These are phyloP conservation scores for Pythium oligandrum DNA, from an alignment of 352 stramenopile species.

Conservation along the genomic window DNA sequence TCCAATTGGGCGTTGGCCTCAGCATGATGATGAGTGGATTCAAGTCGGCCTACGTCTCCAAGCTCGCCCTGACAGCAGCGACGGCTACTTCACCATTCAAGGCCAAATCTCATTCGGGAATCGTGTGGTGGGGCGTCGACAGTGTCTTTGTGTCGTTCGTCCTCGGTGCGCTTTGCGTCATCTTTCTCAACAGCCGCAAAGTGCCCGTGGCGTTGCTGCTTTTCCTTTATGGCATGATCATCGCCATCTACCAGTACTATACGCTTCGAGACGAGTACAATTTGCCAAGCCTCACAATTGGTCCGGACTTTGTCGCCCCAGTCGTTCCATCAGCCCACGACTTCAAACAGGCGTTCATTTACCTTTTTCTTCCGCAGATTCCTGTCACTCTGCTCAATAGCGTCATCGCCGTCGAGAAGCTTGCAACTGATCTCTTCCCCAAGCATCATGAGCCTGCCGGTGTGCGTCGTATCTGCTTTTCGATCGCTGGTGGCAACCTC, in stretches of 20 bases:
- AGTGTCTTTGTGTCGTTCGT: constrained; percentile 65
- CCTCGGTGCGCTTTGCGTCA: constrained; percentile 66
- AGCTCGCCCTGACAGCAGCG: constrained; percentile 25
- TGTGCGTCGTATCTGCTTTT: constrained; percentile 67
- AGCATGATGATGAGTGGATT: constrained; percentile 86
- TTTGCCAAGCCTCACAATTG: constrained; percentile 41
- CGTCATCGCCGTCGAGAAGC: constrained; percentile 88
- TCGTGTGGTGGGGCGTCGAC: constrained; percentile 63
- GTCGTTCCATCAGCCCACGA: constrained; percentile 48
- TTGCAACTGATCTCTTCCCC: constrained; percentile 87
- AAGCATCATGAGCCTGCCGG: constrained; percentile 54
- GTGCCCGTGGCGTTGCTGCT: constrained; percentile 62
- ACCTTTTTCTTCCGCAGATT: constrained; percentile 88
- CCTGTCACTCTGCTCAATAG: constrained; percentile 91
- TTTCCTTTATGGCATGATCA: constrained; percentile 64
- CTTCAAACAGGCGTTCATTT: constrained; percentile 73
- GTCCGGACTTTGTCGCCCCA: constrained; percentile 52
- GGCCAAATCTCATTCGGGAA: constrained; percentile 17
- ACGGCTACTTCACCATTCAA: constrained; percentile 20
- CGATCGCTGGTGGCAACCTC: constrained; percentile 73
- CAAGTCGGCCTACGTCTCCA: constrained; percentile 48
- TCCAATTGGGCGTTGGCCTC: constrained; percentile 90
- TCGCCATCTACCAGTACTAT: constrained; percentile 59
- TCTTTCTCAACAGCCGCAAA: constrained; percentile 52
- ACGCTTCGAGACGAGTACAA: constrained; percentile 41